Conservation (phyloP, 345 rosid genomes). For the Citrus inodora region DNA sequence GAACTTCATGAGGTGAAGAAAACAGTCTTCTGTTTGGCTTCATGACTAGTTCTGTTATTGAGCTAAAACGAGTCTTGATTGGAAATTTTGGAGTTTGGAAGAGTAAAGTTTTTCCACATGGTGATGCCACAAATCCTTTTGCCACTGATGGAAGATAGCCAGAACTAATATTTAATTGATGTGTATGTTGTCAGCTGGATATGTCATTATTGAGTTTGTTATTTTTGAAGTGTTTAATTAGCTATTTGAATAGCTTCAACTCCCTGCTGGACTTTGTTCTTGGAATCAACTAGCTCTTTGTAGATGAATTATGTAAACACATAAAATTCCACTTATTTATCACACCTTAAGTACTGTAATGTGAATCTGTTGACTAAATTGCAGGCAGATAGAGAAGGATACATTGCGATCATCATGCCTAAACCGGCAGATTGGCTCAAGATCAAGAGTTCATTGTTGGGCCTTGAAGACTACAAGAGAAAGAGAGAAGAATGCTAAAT, state of each 20-base stretch:
- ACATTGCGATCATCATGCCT: slow-evolving; percentile 86
- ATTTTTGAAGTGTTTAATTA: background rate
- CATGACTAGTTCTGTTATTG: background rate
- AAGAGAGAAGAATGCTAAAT: slow-evolving; percentile 26
- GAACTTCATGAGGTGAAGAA: background rate
- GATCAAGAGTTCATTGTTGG: slow-evolving; percentile 50
- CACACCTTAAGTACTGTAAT: background rate
- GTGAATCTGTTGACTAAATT: background rate
- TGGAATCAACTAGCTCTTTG: background rate
- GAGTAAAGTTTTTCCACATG: background rate
- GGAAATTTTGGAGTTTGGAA: background rate
- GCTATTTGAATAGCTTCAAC: background rate
- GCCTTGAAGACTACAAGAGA: slow-evolving; percentile 62
- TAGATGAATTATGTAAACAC: no score
- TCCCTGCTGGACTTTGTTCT: background rate
- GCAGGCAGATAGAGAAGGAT: slow-evolving; percentile 94
- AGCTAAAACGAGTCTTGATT: background rate
- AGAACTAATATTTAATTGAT: background rate
- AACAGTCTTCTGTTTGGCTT: background rate
- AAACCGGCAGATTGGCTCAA: slow-evolving; percentile 82
- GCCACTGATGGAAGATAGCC: background rate
- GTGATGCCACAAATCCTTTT: background rate
- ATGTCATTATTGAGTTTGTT: background rate
- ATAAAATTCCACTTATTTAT: background rate
- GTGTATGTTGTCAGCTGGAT: background rate